Percentiles rank a stretch among this genome's conserved stretches.
phyloP scores from a whole-genome alignment of 1,284 basidiomycete species.

The Vanrija humicola region DNA sequence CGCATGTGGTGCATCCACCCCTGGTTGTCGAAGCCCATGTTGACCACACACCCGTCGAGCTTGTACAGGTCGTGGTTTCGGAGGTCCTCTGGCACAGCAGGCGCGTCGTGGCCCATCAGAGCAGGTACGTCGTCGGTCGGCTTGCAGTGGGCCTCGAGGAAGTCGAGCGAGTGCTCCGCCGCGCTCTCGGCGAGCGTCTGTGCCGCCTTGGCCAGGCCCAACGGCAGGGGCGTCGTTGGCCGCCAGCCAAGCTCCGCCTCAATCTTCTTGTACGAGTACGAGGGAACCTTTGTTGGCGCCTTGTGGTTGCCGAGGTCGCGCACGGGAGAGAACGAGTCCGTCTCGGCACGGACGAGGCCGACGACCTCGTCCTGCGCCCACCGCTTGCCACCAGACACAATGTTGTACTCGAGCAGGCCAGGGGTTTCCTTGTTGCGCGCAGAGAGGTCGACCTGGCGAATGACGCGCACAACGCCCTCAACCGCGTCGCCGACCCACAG shows the following conservation, averaged over 20 bases:
- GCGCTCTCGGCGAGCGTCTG: constrained; percentile 21
- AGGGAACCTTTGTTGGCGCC: constrained; percentile 5
- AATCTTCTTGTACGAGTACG: constrained; percentile 18
- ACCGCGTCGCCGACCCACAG: constrained; percentile 42
- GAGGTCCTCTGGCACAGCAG: constrained; percentile 24
- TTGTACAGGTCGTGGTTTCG: constrained; percentile 38
- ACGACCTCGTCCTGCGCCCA: constrained; percentile 34
- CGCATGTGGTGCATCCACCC: constrained; percentile 44
- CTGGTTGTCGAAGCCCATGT: constrained; percentile 39
- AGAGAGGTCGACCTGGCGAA: constrained; percentile 8
- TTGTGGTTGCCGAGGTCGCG: constrained; percentile 33
- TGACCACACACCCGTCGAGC: constrained; percentile 42
- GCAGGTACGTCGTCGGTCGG: not conserved
- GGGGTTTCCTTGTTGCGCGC: not conserved
- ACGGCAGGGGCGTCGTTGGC: constrained; percentile 20
- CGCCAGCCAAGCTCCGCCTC: constrained; percentile 25
- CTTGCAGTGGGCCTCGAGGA: constrained; percentile 29
- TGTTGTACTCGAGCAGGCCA: constrained; percentile 25
- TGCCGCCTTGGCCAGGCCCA: constrained; percentile 29
- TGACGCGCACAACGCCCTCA: constrained; percentile 22
- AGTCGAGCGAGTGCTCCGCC: constrained; percentile 28
- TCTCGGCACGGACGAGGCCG: constrained; percentile 31
- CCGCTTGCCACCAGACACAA: constrained; percentile 41
- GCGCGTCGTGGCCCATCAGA: not conserved
- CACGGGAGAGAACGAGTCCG: constrained; percentile 36